Percentiles rank a stretch among this genome's conserved stretches.
Conservation (phyloP, 257 asterid species). For the Solanum clarkiae region DNA sequence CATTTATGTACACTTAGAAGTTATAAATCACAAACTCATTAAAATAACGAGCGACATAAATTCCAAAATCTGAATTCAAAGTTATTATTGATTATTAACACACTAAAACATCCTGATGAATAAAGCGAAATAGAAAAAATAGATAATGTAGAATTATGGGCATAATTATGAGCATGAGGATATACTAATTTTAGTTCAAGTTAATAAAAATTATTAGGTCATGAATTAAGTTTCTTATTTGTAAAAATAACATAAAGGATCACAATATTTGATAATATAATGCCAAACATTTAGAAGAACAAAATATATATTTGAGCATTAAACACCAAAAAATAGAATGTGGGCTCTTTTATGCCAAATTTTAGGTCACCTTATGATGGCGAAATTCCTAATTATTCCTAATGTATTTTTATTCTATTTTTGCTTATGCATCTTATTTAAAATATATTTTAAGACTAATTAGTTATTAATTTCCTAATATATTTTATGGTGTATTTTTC, state of each 20-base stretch:
- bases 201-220: neutral
- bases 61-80: neutral
- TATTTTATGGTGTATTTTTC: neutral
- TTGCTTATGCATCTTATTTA: neutral
- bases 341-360: neutral
- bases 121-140: neutral
- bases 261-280: neutral
- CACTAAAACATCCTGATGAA: neutral
- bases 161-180: neutral
- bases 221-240: neutral
- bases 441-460: neutral
- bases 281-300: too few species aligned
- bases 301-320: neutral
- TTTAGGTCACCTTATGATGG: neutral
- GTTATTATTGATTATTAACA: neutral
- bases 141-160: neutral
- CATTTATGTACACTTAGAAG: neutral
- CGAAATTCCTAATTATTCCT: neutral
- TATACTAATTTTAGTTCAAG: neutral
- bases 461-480: too few species aligned
- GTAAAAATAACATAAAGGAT: neutral
- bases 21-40: neutral
- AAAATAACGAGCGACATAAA: neutral
- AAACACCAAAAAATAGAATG: neutral
- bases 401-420: neutral